These are phyloP conservation scores for Draba incana DNA, from an alignment of 345 rosid species.

Conservation along the genomic window DNA sequence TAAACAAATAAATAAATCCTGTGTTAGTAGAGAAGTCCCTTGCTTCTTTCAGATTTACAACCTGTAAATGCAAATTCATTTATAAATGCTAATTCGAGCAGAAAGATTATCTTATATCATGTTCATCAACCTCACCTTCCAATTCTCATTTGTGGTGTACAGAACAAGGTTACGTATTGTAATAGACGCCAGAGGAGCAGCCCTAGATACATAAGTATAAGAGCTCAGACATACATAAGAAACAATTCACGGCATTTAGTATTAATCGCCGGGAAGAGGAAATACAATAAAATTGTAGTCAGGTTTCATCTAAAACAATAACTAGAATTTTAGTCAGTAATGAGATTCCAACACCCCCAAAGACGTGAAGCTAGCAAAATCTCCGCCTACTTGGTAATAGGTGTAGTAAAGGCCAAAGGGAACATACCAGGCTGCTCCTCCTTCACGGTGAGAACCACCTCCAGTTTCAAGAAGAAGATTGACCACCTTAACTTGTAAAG, in stretches of 20 bases:
- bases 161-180: slow-evolving; percentile 84
- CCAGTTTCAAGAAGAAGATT: slow-evolving; percentile 94
- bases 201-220: slow-evolving; percentile 56
- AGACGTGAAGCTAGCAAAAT: slow-evolving; percentile 24
- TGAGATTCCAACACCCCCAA: slow-evolving; percentile 14
- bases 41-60: slow-evolving; percentile 95
- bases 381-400: not conserved
- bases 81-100: slow-evolving; percentile 17
- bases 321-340: not conserved
- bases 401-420: slow-evolving; percentile 2
- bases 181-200: slow-evolving; percentile 91
- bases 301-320: not conserved
- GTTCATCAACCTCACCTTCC: slow-evolving; percentile 69
- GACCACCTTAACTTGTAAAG: slow-evolving; percentile 79
- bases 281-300: not conserved
- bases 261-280: not conserved
- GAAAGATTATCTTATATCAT: slow-evolving; percentile 8
- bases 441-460: slow-evolving; percentile 65
- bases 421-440: slow-evolving; percentile 92
- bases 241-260: slow-evolving; percentile 10
- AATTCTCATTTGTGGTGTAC: slow-evolving; percentile 87
- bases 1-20: slow-evolving; percentile 86
- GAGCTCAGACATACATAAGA: slow-evolving; percentile 28
- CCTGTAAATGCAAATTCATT: slow-evolving; percentile 49
- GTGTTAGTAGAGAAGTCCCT: slow-evolving; percentile 80